Evolutionary conservation across 2,329 filamentous ascomycete species (phyloP).

Genomic region (Incumbomyces lentus): DNA sequence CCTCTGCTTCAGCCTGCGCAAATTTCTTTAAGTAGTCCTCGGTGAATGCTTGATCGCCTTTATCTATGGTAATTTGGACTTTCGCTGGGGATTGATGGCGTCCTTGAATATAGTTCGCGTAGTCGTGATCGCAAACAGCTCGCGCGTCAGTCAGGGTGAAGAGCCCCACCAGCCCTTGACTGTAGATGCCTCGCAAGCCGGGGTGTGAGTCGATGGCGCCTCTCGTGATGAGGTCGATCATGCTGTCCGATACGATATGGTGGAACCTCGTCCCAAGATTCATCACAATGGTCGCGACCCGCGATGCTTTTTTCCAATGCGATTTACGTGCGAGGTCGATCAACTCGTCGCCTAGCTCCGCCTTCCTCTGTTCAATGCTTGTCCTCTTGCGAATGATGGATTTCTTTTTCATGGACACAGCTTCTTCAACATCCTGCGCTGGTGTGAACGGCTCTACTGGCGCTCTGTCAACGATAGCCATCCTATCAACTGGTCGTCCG

Average conservation of each 20-base stretch:
- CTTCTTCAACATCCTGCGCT: slow-evolving; percentile 48
- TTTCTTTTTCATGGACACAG: slow-evolving; percentile 56
- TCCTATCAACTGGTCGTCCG: slow-evolving; percentile 74
- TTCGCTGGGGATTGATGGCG: slow-evolving; percentile 69
- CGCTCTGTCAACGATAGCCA: slow-evolving; percentile 68
- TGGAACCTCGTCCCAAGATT: slow-evolving; percentile 90
- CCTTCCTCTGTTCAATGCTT: slow-evolving; percentile 75
- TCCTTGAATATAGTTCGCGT: slow-evolving; percentile 74
- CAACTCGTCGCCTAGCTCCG: slow-evolving; percentile 67
- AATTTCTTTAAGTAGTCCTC: slow-evolving; percentile 68
- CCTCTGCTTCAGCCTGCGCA: slow-evolving; percentile 65
- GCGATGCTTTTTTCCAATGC: slow-evolving; percentile 92
- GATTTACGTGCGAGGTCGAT: slow-evolving; percentile 65
- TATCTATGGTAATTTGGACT: slow-evolving; percentile 60
- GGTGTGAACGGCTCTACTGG: slow-evolving; percentile 65
- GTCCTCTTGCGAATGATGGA: slow-evolving; percentile 65
- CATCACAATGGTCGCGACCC: slow-evolving; percentile 81
- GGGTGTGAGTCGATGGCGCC: slow-evolving; percentile 89
- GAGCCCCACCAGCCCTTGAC: slow-evolving; percentile 64
- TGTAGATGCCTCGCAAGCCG: slow-evolving; percentile 68
- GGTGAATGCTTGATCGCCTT: slow-evolving; percentile 71
- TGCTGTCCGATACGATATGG: slow-evolving; percentile 66
- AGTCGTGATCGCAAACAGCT: slow-evolving; percentile 74
- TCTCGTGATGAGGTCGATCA: slow-evolving; percentile 70
- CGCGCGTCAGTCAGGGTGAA: slow-evolving; percentile 84